These are phyloP conservation scores for Trametes hirsuta DNA, from an alignment of 1,284 basidiomycete genomes.

Conservation along the genomic window DNA sequence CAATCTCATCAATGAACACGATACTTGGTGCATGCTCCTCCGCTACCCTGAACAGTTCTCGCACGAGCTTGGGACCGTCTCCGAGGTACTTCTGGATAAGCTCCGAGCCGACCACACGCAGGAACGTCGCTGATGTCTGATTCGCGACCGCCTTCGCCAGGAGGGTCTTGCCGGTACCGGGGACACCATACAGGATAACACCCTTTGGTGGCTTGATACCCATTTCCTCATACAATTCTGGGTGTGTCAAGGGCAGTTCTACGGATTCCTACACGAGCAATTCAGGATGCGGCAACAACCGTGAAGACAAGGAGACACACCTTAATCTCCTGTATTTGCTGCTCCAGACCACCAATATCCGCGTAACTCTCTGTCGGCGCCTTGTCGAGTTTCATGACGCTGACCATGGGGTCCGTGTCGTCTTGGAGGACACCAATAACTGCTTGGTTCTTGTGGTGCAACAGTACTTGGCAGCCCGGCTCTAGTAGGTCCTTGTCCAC, in stretches of 20 bases:
- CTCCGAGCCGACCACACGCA: conserved; percentile 97
- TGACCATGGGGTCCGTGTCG: conserved; percentile 97
- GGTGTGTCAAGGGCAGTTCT: conserved; percentile 96
- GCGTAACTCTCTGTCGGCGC: conserved; percentile 99
- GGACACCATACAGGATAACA: conserved; percentile 98
- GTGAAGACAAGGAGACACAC: conserved; percentile 42
- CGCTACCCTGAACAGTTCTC: conserved; percentile 96
- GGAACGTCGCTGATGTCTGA: conserved; percentile 98
- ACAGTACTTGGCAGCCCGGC: conserved; percentile 92
- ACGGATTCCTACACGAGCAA: conserved; percentile 81
- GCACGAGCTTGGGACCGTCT: conserved; percentile 98
- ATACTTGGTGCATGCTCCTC: conserved; percentile 99
- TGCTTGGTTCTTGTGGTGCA: conserved; percentile 96
- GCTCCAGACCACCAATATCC: conserved; percentile 96
- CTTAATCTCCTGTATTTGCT: conserved; percentile 99
- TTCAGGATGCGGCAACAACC: conserved; percentile 5
- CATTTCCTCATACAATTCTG: conserved; percentile 99
- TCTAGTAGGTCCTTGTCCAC: conserved; percentile 99
- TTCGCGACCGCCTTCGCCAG: conserved; percentile 99
- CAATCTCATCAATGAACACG: conserved; percentile 99
- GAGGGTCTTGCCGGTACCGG: conserved; percentile 98
- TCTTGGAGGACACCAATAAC: conserved; percentile 96
- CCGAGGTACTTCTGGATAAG: conserved; percentile 99
- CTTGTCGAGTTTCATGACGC: conserved; percentile 99
- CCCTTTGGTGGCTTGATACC: conserved; percentile 99